Evolutionary conservation across 163 green algal genomes (phyloP).

Genomic region (Chloromonas sp.): DNA sequence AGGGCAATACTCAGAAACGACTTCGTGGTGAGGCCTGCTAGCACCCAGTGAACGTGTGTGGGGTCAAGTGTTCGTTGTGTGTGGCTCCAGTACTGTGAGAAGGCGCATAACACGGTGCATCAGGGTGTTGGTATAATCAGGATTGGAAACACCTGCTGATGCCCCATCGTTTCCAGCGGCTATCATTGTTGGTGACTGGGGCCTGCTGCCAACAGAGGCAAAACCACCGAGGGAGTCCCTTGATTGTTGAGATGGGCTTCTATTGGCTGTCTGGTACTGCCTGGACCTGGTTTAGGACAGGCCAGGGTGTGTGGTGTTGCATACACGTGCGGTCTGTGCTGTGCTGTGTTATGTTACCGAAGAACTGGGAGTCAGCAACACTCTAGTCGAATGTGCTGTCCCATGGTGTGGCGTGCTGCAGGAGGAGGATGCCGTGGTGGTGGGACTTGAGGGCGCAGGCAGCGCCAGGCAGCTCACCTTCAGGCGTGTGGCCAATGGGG

Average conservation of each 20-base stretch:
- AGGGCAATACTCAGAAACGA: slow-evolving; percentile 83
- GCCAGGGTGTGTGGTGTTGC: too few species aligned
- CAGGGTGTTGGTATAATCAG: neutral
- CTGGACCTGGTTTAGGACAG: too few species aligned
- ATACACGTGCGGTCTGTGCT: too few species aligned
- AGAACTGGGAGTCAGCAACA: neutral
- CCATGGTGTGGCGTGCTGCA: neutral
- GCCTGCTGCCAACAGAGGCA: too few species aligned
- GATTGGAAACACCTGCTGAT: neutral
- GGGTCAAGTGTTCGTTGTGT: too few species aligned
- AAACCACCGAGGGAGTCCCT: too few species aligned
- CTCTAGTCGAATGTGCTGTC: neutral
- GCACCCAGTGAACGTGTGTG: neutral
- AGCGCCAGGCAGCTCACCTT: slow-evolving; percentile 3
- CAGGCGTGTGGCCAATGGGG: neutral
- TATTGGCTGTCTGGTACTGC: too few species aligned
- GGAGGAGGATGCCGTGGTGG: slow-evolving; percentile 30
- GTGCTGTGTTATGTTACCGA: too few species aligned
- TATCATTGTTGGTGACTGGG: too few species aligned
- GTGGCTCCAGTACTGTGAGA: too few species aligned
- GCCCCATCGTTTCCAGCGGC: too few species aligned
- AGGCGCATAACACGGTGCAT: neutral
- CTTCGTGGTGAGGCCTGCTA: slow-evolving; percentile 41
- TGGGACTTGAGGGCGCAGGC: neutral
- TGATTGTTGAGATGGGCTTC: too few species aligned